Conservation (phyloP, 345 rosid species). For the Hibiscus trionum region DNA sequence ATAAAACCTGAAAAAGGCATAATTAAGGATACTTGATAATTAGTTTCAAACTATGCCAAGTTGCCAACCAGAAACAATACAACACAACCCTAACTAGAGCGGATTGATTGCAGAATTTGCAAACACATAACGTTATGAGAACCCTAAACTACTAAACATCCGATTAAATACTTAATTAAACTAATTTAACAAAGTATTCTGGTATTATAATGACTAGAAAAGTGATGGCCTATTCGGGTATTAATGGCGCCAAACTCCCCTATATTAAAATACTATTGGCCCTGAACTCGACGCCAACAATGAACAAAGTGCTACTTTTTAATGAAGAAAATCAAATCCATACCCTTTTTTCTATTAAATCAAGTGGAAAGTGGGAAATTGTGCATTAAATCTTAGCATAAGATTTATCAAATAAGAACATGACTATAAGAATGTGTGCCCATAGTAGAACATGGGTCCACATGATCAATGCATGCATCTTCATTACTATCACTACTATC, state of each 20-base stretch:
- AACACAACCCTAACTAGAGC: not conserved
- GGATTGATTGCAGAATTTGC: not conserved
- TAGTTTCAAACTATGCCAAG: slow-evolving; percentile 13
- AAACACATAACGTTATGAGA: not conserved
- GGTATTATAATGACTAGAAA: not conserved
- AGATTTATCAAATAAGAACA: too few species aligned
- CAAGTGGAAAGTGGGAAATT: too few species aligned
- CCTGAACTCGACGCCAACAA: not conserved
- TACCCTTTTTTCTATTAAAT: not conserved
- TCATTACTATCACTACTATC: not conserved
- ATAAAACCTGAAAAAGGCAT: slow-evolving; percentile 14
- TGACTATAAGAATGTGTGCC: not conserved
- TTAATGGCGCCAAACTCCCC: not conserved
- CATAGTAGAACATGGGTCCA: not conserved
- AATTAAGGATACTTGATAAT: slow-evolving; percentile 3
- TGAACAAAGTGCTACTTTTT: not conserved
- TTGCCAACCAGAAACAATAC: slow-evolving; percentile 18
- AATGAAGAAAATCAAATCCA: not conserved
- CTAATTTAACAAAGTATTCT: not conserved
- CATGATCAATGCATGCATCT: not conserved
- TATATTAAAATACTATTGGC: not conserved
- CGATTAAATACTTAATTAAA: not conserved
- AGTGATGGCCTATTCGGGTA: not conserved
- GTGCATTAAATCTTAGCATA: too few species aligned
- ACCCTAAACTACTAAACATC: not conserved